These are phyloP conservation scores for Mycena albidolilacea DNA, from an alignment of 768 basidiomycete genomes.

Conservation along the genomic window DNA sequence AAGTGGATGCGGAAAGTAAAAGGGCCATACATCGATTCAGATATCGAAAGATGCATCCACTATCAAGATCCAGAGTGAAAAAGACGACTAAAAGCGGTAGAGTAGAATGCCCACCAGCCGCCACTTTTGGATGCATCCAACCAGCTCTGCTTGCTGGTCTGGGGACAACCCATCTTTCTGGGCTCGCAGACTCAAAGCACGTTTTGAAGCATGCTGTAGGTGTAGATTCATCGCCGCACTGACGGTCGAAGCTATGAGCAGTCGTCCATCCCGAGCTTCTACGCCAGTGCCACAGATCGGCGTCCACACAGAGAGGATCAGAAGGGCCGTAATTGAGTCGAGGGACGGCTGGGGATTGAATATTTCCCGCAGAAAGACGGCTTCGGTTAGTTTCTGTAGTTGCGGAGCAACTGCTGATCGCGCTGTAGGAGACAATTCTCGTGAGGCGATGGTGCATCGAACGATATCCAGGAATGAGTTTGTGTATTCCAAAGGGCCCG, in stretches of 20 bases:
- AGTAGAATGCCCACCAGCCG: conserved; percentile 50
- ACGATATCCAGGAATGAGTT: conserved; percentile 59
- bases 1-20: neutral
- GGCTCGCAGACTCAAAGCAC: conserved; percentile 48
- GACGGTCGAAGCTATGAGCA: conserved; percentile 59
- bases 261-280: conserved; percentile 53
- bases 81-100: neutral
- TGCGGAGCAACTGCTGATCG: conserved; percentile 55
- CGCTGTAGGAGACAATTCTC: conserved; percentile 56
- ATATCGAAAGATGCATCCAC: conserved; percentile 57
- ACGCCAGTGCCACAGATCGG: conserved; percentile 53
- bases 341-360: conserved; percentile 59
- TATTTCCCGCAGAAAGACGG: conserved; percentile 54
- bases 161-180: conserved; percentile 37
- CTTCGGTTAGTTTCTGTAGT: conserved; percentile 58
- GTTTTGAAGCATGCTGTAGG: conserved; percentile 54
- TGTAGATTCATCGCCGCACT: conserved; percentile 63
- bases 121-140: conserved; percentile 53
- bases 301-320: conserved; percentile 62
- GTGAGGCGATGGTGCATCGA: conserved; percentile 62
- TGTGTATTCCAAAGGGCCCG: conserved; percentile 44
- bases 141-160: conserved; percentile 43
- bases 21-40: conserved; percentile 55
- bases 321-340: conserved; percentile 58
- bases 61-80: conserved; percentile 37